Conservation (phyloP, 805 yeast genomes). For the Saturnispora saitoi region DNA sequence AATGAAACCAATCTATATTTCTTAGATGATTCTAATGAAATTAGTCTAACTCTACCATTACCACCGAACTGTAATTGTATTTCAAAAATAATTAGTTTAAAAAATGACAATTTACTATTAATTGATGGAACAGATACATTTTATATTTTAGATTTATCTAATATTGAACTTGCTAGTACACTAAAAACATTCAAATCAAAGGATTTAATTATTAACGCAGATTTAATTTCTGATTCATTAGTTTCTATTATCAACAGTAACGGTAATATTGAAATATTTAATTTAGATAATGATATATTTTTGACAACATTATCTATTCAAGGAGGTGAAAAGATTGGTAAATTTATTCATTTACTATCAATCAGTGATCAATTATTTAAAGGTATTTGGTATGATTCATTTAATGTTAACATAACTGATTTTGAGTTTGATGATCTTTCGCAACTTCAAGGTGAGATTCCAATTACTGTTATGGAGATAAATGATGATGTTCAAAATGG, state of each 20-base stretch:
- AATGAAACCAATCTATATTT: slow-evolving; percentile 7
- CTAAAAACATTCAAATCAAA: slow-evolving; percentile 25
- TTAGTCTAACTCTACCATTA: slow-evolving; percentile 14
- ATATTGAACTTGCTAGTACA: slow-evolving; percentile 23
- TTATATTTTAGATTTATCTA: slow-evolving; percentile 19
- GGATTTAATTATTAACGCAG: slow-evolving; percentile 8
- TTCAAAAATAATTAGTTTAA: not conserved
- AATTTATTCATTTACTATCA: slow-evolving; percentile 7
- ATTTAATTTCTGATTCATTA: slow-evolving; percentile 5
- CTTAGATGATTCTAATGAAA: slow-evolving; percentile 4
- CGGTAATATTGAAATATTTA: slow-evolving; percentile 22
- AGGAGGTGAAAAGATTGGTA: slow-evolving; percentile 15
- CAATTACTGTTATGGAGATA: slow-evolving; percentile 21
- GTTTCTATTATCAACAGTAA: slow-evolving; percentile 3
- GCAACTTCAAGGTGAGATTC: slow-evolving; percentile 17
- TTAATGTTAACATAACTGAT: slow-evolving; percentile 18
- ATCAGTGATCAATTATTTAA: slow-evolving; percentile 8
- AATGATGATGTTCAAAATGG: slow-evolving; percentile 10
- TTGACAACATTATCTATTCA: slow-evolving; percentile 9
- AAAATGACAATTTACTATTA: not conserved
- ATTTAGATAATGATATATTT: slow-evolving; percentile 5
- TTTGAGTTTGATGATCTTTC: slow-evolving; percentile 29
- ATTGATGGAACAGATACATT: not conserved
- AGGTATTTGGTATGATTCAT: slow-evolving; percentile 25
- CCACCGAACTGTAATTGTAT: slow-evolving; percentile 1